Percentiles rank a stretch among this genome's conserved stretches.
These are phyloP conservation scores for Inonotus obliquus DNA, from an alignment of 1,284 basidiomycete genomes.

Conservation along the genomic window DNA sequence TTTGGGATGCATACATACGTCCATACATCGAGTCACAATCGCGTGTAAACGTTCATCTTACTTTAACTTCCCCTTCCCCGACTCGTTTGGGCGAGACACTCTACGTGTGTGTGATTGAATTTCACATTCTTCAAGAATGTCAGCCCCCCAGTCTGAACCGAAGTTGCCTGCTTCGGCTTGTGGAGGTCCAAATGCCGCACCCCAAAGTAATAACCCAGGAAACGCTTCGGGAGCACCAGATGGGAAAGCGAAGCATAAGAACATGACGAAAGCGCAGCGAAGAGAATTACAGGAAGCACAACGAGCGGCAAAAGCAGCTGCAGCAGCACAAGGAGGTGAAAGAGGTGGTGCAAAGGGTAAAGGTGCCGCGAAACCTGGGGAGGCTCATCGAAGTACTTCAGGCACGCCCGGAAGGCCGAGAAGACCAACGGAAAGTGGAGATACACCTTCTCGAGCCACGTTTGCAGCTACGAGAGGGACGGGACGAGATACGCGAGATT, in stretches of 20 bases:
- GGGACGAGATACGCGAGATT: slow-evolving; percentile 23
- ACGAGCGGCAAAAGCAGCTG: slow-evolving; percentile 63
- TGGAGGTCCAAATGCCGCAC: background rate
- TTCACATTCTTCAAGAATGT: background rate
- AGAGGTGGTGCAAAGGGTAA: slow-evolving; percentile 19
- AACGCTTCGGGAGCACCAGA: slow-evolving; percentile 24
- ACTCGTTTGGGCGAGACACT: background rate
- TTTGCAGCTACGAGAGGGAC: background rate
- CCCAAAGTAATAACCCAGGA: slow-evolving; percentile 30
- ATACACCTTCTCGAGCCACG: slow-evolving; percentile 17
- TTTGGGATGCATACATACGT: background rate
- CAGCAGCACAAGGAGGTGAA: slow-evolving; percentile 20
- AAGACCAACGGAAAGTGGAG: slow-evolving; percentile 7
- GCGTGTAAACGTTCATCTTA: background rate
- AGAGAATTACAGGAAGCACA: slow-evolving; percentile 77
- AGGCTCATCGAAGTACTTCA: background rate
- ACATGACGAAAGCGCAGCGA: slow-evolving; percentile 75
- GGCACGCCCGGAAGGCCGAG: background rate
- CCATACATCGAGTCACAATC: background rate
- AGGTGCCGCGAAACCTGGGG: slow-evolving; percentile 1
- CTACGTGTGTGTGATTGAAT: background rate
- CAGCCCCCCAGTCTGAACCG: slow-evolving; percentile 1
- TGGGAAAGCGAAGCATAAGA: slow-evolving; percentile 54
- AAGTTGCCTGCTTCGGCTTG: background rate
- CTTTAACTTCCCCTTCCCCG: background rate